Conservation (phyloP, 2,329 filamentous ascomycete genomes). For the Aspergillus felis region DNA sequence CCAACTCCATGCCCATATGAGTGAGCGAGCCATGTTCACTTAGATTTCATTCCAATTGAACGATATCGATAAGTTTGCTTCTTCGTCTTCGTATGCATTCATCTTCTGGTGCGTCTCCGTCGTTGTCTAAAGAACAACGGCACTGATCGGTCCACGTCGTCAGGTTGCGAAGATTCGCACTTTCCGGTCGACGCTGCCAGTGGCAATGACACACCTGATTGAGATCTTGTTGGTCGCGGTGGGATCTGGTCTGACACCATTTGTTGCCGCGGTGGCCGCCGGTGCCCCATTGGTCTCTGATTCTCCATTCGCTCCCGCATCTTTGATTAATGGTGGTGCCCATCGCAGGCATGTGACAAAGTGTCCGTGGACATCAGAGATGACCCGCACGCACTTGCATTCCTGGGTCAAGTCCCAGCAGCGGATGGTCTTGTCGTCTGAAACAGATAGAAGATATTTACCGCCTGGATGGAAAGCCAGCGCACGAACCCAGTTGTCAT, state of each 20-base stretch:
- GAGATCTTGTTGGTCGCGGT: conserved; percentile 37
- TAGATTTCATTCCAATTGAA: not conserved
- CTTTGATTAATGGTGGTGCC: conserved; percentile 72
- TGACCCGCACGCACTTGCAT: conserved; percentile 77
- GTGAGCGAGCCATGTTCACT: not conserved
- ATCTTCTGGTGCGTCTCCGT: not conserved
- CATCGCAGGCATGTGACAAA: conserved; percentile 83
- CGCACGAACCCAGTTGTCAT: conserved; percentile 88
- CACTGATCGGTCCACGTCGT: not conserved
- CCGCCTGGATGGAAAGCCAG: conserved; percentile 85
- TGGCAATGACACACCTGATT: conserved; percentile 79
- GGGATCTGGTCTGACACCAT: conserved; percentile 4
- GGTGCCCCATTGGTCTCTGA: conserved; percentile 8
- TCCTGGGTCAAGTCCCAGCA: conserved; percentile 91
- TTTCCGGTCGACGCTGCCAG: conserved; percentile 75
- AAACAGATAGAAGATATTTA: conserved; percentile 77
- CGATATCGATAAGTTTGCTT: not conserved
- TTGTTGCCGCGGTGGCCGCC: not conserved
- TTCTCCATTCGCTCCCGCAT: conserved; percentile 33
- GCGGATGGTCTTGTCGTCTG: conserved; percentile 83
- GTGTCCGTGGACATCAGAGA: conserved; percentile 71
- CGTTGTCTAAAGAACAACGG: not conserved
- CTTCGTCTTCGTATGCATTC: not conserved
- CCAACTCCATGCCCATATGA: conserved; percentile 3
- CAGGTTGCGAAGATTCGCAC: conserved; percentile 68